These are phyloP conservation scores for Amesomyces nigricolor DNA, from an alignment of 2,329 filamentous ascomycete genomes.

Conservation along the genomic window DNA sequence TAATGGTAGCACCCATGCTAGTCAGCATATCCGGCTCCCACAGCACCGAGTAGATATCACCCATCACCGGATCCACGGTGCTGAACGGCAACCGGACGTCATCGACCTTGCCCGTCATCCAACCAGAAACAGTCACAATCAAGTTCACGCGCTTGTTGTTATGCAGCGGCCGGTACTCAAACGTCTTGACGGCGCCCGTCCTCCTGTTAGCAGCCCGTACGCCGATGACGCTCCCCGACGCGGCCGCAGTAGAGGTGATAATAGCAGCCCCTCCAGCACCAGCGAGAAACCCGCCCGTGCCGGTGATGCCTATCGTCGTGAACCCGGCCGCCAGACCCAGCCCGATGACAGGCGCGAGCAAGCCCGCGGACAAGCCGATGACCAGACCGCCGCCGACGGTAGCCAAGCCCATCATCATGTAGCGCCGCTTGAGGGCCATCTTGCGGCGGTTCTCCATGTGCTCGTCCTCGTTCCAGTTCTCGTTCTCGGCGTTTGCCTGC, in stretches of 20 bases:
- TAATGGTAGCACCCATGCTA: conserved; percentile 97
- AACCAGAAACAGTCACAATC: conserved; percentile 90
- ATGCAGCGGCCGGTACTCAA: conserved; percentile 92
- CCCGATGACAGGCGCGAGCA: conserved; percentile 89
- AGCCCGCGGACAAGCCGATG: conserved; percentile 87
- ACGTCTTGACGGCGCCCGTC: conserved; percentile 89
- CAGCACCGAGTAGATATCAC: conserved; percentile 90
- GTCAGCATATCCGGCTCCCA: conserved; percentile 98
- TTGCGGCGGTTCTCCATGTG: conserved; percentile 86
- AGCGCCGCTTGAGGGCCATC: conserved; percentile 70
- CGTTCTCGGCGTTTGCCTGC: conserved; percentile 89
- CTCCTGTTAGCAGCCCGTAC: conserved; percentile 78
- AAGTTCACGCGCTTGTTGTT: conserved; percentile 98
- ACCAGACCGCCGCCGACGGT: conserved; percentile 93
- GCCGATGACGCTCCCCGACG: conserved; percentile 82
- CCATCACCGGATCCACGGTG: conserved; percentile 96
- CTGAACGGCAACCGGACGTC: conserved; percentile 93
- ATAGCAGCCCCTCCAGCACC: conserved; percentile 89
- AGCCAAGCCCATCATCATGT: conserved; percentile 93
- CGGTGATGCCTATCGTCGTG: conserved; percentile 86
- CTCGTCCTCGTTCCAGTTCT: conserved; percentile 96
- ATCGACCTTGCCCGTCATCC: conserved; percentile 98
- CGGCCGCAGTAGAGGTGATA: conserved; percentile 82
- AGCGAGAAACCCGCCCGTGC: conserved; percentile 82
- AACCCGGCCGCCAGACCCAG: conserved; percentile 91